phyloP scores from a whole-genome alignment of 164 flowering plant genomes.

The Nelumbo lutea region DNA sequence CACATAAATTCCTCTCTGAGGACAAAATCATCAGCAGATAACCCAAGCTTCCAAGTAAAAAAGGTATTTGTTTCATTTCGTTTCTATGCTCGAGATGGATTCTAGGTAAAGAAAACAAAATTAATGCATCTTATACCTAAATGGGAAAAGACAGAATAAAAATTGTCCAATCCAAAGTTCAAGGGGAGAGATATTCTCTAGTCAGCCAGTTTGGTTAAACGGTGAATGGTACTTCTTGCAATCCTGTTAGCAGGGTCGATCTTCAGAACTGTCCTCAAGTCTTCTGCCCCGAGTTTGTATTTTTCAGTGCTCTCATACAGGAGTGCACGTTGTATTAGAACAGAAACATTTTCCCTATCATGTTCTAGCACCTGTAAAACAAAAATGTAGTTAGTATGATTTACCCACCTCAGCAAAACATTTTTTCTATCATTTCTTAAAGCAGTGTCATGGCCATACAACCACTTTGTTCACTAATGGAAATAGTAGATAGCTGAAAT shows the following conservation, averaged over 20 bases:
- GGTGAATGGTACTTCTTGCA: constrained; percentile 93
- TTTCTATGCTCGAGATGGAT: no score
- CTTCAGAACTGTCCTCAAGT: constrained; percentile 82
- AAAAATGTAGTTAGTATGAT: neutral
- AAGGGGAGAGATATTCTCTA: constrained; percentile 22
- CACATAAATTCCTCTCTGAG: neutral
- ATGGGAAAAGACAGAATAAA: no score
- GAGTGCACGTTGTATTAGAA: constrained; percentile 91
- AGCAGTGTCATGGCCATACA: no score
- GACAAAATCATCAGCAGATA: constrained; percentile 2
- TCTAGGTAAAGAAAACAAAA: no score
- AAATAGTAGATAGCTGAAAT: no score
- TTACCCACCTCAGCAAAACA: neutral
- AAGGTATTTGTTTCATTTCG: constrained; percentile 1
- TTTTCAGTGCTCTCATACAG: constrained; percentile 95
- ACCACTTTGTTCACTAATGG: no score
- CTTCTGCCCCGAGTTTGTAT: constrained; percentile 97
- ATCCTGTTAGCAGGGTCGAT: constrained; percentile 84
- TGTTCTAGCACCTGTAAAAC: neutral
- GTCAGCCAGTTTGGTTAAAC: constrained; percentile 69
- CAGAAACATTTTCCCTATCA: constrained; percentile 42
- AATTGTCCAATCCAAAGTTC: neutral
- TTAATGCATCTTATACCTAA: constrained; percentile 6
- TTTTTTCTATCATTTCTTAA: neutral
- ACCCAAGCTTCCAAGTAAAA: constrained; percentile 9